These are phyloP conservation scores for Fusarium cyanostomum DNA, from an alignment of 2,329 filamentous ascomycete species.

Conservation along the genomic window DNA sequence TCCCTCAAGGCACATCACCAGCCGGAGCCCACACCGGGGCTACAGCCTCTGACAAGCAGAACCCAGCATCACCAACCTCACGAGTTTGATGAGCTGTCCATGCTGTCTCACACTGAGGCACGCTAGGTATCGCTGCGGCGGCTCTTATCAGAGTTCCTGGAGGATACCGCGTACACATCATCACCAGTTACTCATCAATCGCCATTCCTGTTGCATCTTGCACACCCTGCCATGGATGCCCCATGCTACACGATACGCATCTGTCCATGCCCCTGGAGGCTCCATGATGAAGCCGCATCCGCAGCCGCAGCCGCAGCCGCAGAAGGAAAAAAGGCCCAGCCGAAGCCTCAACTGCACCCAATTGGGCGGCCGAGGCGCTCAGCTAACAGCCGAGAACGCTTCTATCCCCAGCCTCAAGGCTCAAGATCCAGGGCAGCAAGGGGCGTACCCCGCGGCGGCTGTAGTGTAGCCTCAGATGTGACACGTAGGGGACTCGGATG, in stretches of 20 bases:
- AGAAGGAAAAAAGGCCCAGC: background rate
- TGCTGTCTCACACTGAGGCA: slow-evolving; percentile 38
- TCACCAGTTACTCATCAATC: background rate
- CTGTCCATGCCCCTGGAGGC: background rate
- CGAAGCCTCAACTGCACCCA: slow-evolving; percentile 12
- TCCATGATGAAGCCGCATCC: background rate
- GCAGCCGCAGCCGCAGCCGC: slow-evolving; percentile 7
- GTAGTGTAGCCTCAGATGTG: slow-evolving; percentile 7
- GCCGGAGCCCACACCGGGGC: background rate
- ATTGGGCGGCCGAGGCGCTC: slow-evolving; percentile 1
- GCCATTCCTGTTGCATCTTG: background rate
- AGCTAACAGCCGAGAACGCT: background rate
- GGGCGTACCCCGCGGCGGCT: slow-evolving; percentile 1
- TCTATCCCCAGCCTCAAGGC: background rate
- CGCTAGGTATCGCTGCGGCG: slow-evolving; percentile 23
- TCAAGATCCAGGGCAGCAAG: slow-evolving; percentile 21
- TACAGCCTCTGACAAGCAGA: slow-evolving; percentile 14
- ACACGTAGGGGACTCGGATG: slow-evolving; percentile 25
- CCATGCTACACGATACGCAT: background rate
- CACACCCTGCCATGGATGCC: slow-evolving; percentile 1
- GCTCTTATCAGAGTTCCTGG: slow-evolving; percentile 26
- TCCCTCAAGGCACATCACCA: background rate
- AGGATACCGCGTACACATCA: slow-evolving; percentile 12
- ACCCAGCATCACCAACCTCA: slow-evolving; percentile 26
- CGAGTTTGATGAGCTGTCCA: slow-evolving; percentile 38